phyloP scores from a whole-genome alignment of 2,329 filamentous ascomycete species.

The Fusarium euwallaceae region DNA sequence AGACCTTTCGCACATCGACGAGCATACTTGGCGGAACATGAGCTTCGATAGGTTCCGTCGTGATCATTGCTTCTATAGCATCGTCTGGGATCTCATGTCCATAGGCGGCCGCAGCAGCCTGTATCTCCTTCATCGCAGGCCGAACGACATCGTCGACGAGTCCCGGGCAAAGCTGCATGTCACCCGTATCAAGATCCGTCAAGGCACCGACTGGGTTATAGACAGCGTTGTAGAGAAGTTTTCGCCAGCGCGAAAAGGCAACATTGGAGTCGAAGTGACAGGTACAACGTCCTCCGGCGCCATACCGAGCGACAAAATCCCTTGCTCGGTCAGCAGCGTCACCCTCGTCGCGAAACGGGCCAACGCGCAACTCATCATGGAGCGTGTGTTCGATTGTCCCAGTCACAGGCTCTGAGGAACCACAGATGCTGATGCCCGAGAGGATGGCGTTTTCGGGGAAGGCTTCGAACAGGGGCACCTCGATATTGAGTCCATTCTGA shows the following conservation, averaged over 20 bases:
- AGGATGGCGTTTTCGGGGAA: constrained; percentile 41
- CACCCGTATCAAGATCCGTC: constrained; percentile 38
- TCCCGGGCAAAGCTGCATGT: constrained; percentile 43
- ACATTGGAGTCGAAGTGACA: constrained; percentile 39
- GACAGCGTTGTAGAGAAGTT: constrained; percentile 44
- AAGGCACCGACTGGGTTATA: constrained; percentile 43
- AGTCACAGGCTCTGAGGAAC: constrained; percentile 40
- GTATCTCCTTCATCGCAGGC: constrained; percentile 43
- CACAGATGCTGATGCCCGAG: constrained; percentile 45
- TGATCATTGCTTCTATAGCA: constrained; percentile 39
- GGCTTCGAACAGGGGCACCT: constrained; percentile 32
- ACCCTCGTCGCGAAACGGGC: constrained; percentile 35
- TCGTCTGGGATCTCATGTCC: constrained; percentile 40
- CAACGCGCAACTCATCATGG: constrained; percentile 40
- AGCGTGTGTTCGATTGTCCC: constrained; percentile 41
- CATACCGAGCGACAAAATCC: constrained; percentile 41
- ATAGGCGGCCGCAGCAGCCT: constrained; percentile 38
- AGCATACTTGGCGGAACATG: constrained; percentile 44
- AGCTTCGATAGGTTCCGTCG: constrained; percentile 40
- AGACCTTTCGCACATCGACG: constrained; percentile 40
- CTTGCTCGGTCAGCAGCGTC: constrained; percentile 34
- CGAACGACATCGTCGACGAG: constrained; percentile 40
- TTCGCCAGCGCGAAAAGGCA: constrained; percentile 42
- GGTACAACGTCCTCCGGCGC: constrained; percentile 34
- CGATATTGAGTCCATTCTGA: constrained; percentile 46